A percentile compares a stretch with the other conserved stretches of the same genome.
Conservation (phyloP, 2,329 filamentous ascomycete species). For the Trichoderma simmonsii region DNA sequence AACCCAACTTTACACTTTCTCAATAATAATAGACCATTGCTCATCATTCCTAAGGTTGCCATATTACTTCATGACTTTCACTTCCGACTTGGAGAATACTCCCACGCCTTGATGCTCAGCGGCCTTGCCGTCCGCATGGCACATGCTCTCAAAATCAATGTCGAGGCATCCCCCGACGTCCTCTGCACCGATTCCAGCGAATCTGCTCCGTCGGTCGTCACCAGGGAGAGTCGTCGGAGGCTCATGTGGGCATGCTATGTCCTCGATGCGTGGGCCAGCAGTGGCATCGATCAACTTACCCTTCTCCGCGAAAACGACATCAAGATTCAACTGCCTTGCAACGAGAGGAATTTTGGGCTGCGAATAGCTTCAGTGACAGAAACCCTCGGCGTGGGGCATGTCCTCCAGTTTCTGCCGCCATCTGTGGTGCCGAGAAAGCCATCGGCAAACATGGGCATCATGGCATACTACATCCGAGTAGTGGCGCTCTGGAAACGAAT, state of each 20-base stretch:
- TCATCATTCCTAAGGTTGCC: slow-evolving; percentile 30
- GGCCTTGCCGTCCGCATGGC: slow-evolving; percentile 42
- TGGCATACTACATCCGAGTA: slow-evolving; percentile 43
- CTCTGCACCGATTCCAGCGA: slow-evolving; percentile 35
- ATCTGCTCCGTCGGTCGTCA: slow-evolving; percentile 34
- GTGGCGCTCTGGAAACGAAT: slow-evolving; percentile 41
- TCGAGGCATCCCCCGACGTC: slow-evolving; percentile 37
- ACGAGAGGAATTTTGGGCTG: slow-evolving; percentile 42
- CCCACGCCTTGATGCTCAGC: slow-evolving; percentile 40
- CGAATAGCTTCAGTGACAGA: slow-evolving; percentile 40
- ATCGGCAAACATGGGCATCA: slow-evolving; percentile 43
- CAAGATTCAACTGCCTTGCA: slow-evolving; percentile 41
- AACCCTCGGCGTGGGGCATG: slow-evolving; percentile 40
- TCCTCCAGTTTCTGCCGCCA: slow-evolving; percentile 39
- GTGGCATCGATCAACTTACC: slow-evolving; percentile 38
- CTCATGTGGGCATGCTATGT: slow-evolving; percentile 44
- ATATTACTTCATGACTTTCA: slow-evolving; percentile 41
- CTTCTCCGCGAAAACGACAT: slow-evolving; percentile 40
- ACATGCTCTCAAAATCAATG: slow-evolving; percentile 40
- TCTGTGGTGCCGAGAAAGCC: slow-evolving; percentile 39
- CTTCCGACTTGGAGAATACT: slow-evolving; percentile 39
- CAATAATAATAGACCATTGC: background rate
- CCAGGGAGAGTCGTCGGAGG: slow-evolving; percentile 38
- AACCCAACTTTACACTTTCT: background rate
- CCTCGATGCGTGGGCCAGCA: slow-evolving; percentile 40